Evolutionary conservation across 345 rosid species (phyloP), one percentile per base, ranked within the genome.

Genomic region (Dimocarpus longan): DNA sequence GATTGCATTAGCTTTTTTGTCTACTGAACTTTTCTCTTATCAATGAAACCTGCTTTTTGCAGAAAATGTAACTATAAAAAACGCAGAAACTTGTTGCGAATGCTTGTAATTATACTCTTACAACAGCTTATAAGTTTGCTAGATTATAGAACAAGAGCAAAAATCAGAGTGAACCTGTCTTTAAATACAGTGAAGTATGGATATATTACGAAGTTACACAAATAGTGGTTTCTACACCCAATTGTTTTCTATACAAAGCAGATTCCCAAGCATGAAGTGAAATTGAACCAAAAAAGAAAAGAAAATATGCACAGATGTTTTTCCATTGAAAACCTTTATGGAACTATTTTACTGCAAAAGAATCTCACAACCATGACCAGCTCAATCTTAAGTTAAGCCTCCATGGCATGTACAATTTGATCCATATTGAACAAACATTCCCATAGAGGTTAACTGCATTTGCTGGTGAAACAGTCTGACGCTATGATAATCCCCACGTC

Each of bases 211-310:
- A 5, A 48, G 60, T 40, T 28, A 19, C 24, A 46, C 71, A 77
- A 18, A 76, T 37, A 11, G 18, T 60, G 52, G 67, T 11, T 68
- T 52, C 73, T 15, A 52, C 52, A n/a, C 43, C 68, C 74, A 22
- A 24, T n/a, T 43, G 56, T 48, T 71, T 13, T 32, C 80, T 77
- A 50, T 82, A 65, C 78, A 78, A 48, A 71, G 15, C 73, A 54
- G 62, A 76, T 22, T n/a, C 48, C 76, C 64, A 71, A n/a, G 82
- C 77, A 22, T 19, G 6, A 16, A 12, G 22, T 37, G 50, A 64
- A 69, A 63, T 18, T 15, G 48, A 74, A 4, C 50, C 6, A 68
- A 69, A 28, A n/a, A 10, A 10, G 10, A 15, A 6, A 32, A 52
- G 28, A 62, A 68, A 54, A 59, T 75, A 56, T 66, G 56, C 46